These are phyloP conservation scores for Mortierella sp. DNA, from an alignment of 371 early-diverging fungal species.

Conservation along the genomic window DNA sequence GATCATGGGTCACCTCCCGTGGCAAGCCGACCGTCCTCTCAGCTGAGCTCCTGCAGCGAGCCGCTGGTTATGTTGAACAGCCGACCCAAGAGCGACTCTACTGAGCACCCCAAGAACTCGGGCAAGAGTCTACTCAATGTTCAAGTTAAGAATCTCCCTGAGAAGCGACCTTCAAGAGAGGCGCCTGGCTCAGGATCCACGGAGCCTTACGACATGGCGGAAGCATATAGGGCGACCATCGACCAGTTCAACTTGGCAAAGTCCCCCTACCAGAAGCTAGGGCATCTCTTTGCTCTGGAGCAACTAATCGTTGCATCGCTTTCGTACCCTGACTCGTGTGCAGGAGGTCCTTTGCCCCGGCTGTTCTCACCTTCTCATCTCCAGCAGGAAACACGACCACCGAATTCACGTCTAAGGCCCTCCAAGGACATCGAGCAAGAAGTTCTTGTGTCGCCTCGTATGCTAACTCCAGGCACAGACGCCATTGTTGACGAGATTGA, in stretches of 20 bases:
- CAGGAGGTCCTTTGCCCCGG: constrained; percentile 4
- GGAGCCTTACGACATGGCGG: constrained; percentile 34
- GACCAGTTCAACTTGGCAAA: constrained; percentile 47
- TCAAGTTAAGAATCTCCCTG: constrained; percentile 1
- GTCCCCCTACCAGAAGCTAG: constrained; percentile 60
- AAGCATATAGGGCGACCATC: constrained; percentile 51
- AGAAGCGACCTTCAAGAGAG: background rate
- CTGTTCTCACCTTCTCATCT: background rate
- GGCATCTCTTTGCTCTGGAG: constrained; percentile 57
- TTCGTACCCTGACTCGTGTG: constrained; percentile 53
- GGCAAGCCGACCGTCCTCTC: background rate
- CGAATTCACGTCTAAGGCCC: constrained; percentile 3
- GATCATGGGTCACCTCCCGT: background rate
- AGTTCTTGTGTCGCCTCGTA: constrained; percentile 23
- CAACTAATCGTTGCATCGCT: constrained; percentile 58
- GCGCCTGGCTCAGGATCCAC: background rate
- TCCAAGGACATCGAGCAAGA: background rate
- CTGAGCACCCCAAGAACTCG: constrained; percentile 2
- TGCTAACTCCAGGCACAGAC: constrained; percentile 59
- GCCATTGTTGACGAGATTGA: constrained; percentile 63
- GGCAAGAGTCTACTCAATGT: constrained; percentile 23
- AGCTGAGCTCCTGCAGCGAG: background rate
- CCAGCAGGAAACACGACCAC: background rate
- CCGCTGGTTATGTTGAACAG: background rate
- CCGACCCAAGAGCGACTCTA: background rate